Base-by-base conservation (phyloP, 257 asterid genomes). In the Penstemon barbatus region DNA sequence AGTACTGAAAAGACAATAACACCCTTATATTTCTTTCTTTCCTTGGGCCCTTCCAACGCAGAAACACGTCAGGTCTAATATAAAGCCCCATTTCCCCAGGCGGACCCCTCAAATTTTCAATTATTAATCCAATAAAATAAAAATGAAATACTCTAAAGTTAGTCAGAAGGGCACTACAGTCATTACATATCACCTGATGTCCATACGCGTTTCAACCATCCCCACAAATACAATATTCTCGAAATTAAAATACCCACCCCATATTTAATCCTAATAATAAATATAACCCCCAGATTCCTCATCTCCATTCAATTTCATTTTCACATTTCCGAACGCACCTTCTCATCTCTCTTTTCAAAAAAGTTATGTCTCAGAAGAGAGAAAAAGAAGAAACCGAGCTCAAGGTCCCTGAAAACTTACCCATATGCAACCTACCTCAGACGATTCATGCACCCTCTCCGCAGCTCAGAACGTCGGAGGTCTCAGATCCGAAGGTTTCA, bases 341-440 rank as follows among this genome's bases (percentile, higher is more conserved):
- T 10, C 57, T 25, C 44, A 13, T 10, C 68, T 52, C 55, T 65
- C 58, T 48, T 13, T 57, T 8, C 15, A 11, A 38, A 33, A 63
- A 13, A 44, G 33, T 25, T 19, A 88, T 88, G 95, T 85, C 92
- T 42, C 95, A 88, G 58, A 80, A 88, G 81, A 79, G 88, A 71
- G 95, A 88, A 63, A 87, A 81, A 64, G 92, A 88, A 65, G 91
- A 83, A 61, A 85, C 95, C 44, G 89, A 87, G 79, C 87, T 85
- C 78, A 85, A 85, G 64, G 83, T 83, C 8, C 87, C 90, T 8
- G 85, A 72, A 59, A 76, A 78, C 63, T 5, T 82, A 45, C 78
- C 87, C 5, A 58, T 84, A 25, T 77, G 93, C 72, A 77, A 81
- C 42, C 80, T 86, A 0, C 71, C 84, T 15, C 80, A 71, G 49